Base-by-base conservation (phyloP, 2,329 filamentous ascomycete genomes). In the Fusarium agapanthi region DNA sequence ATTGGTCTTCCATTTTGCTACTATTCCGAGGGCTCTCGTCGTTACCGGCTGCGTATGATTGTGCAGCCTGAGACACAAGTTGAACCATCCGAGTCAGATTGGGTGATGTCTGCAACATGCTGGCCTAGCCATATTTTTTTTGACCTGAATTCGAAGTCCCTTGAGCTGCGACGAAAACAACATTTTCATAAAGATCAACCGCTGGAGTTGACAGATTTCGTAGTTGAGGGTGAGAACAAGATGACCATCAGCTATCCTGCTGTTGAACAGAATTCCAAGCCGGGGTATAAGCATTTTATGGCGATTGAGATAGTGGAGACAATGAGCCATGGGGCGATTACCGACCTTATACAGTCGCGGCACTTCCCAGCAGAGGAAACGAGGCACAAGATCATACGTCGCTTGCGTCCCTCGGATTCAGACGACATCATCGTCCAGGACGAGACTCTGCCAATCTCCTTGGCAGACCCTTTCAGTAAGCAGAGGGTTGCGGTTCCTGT, bases 151-250 rank as follows among this genome's bases (percentile, higher is more conserved):
- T 84, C 81, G 1, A 77, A 81, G 2, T 83, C 89, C 16, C 79
- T 94, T 22, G 83, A 85, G 30, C 79, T 89, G 15, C 88, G 92
- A 44, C 88, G 92, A 34, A 94, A 93, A 75, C 80, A 89, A 2
- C 91, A 96, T 69, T 88, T 95, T 76, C 91, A 91, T 16, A 93
- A 91, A 74, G 93, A 97, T 75, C 81, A 94, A 14, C 91, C 95
- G 0, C 84, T 93, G 11, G 94, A 97, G 73, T 83, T 97, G 30
- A 95, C 94, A 2, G 80, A 88, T 15, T 66, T 82, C 26, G 73
- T 97, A 10, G 79, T 76, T 14, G 73, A 81, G 22, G 94, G 93
- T 0, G 77, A 79, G 11, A 97, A 97, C 76, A 79, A 76, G 1
- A 78, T 97, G 6, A 82, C 85, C 9, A 79, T 95, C 75, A 89